phyloP scores from a whole-genome alignment of 1,284 basidiomycete genomes.

The Hypsizygus ulmarius region DNA sequence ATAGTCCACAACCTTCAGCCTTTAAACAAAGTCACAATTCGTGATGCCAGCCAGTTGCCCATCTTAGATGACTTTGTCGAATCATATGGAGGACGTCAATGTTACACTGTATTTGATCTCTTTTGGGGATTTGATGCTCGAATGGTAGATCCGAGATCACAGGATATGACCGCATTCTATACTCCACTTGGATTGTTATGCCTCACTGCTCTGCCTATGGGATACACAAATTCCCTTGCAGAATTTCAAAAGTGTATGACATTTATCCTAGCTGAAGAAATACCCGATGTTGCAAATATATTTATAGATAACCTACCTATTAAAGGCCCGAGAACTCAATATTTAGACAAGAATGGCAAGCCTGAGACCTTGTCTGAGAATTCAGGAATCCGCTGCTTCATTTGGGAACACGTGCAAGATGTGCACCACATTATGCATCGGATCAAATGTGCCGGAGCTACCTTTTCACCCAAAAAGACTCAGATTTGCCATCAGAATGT shows the following conservation, averaged over 20 bases:
- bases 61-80: conserved; percentile 34
- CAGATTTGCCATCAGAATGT: conserved; percentile 16
- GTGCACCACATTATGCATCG: conserved; percentile 30
- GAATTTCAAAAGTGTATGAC: conserved; percentile 31
- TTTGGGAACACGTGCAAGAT: conserved; percentile 30
- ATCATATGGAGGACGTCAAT: conserved; percentile 27
- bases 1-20: conserved; percentile 32
- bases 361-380: neutral
- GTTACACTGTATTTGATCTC: conserved; percentile 32
- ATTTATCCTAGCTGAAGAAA: conserved; percentile 31
- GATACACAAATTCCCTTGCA: conserved; percentile 32
- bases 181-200: conserved; percentile 19
- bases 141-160: conserved; percentile 13
- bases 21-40: conserved; percentile 29
- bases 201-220: conserved; percentile 30
- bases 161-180: conserved; percentile 26
- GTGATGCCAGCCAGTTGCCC: conserved; percentile 30
- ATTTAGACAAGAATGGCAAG: conserved; percentile 11
- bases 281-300: conserved; percentile 23
- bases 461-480: conserved; percentile 1
- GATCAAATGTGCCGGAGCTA: conserved; percentile 25
- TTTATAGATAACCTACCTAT: conserved; percentile 30
- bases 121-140: conserved; percentile 31
- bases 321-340: conserved; percentile 21
- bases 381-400: conserved; percentile 29